A percentile compares a stretch with the other conserved stretches of the same genome.
Conservation (phyloP, 805 yeast genomes). For the Nakazawaea siamensis region DNA sequence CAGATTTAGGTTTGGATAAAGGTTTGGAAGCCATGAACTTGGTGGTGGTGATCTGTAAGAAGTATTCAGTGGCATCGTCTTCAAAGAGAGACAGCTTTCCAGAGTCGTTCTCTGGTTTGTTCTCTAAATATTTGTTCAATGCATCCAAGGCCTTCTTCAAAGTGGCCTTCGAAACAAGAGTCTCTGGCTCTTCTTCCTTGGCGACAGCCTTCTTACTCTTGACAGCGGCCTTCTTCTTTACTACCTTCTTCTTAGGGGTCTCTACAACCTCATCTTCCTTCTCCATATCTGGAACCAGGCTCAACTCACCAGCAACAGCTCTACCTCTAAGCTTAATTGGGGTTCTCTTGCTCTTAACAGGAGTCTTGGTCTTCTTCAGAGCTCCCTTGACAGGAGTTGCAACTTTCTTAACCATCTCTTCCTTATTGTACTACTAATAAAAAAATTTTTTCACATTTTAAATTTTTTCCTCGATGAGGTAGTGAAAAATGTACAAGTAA, state of each 20-base stretch:
- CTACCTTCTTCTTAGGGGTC: slow-evolving; percentile 4
- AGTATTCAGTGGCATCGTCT: slow-evolving; percentile 45
- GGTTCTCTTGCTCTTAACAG: neutral
- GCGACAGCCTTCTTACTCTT: neutral
- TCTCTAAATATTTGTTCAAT: slow-evolving; percentile 49
- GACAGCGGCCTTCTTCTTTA: neutral
- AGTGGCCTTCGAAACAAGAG: slow-evolving; percentile 3
- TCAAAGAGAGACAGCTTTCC: slow-evolving; percentile 48
- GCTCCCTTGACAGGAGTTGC: neutral
- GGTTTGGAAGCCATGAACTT: slow-evolving; percentile 54
- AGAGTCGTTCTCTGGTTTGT: slow-evolving; percentile 21
- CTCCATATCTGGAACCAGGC: slow-evolving; percentile 5
- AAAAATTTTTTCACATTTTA: too few relatives aligned
- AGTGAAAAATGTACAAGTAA: too few relatives aligned
- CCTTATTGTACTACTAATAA: too few relatives aligned
- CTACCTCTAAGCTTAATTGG: slow-evolving; percentile 11
- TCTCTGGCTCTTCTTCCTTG: neutral
- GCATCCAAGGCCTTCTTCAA: slow-evolving; percentile 52
- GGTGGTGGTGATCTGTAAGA: slow-evolving; percentile 56
- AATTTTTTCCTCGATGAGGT: too few relatives aligned
- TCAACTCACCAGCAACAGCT: slow-evolving; percentile 3
- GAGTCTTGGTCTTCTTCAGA: too few relatives aligned
- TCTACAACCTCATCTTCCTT: slow-evolving; percentile 8
- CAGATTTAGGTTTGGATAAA: slow-evolving; percentile 46
- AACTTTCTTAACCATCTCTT: neutral